Conservation (phyloP, 768 basidiomycete genomes). For the Serendipita sp. region DNA sequence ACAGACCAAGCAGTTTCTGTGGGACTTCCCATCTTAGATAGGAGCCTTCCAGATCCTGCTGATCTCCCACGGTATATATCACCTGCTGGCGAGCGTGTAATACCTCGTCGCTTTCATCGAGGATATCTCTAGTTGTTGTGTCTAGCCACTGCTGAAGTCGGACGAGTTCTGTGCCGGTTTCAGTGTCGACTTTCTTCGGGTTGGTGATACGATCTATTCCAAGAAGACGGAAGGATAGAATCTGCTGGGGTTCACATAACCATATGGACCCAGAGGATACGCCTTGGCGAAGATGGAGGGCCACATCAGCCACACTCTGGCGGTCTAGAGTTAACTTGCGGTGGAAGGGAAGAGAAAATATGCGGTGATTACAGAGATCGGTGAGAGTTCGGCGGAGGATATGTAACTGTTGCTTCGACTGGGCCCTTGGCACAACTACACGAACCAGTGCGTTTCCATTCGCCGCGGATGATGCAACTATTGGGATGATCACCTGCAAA, state of each 20-base stretch:
- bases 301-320: too few species aligned
- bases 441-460: slow-evolving; percentile 28
- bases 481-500: slow-evolving; percentile 26
- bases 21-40: slow-evolving; percentile 29
- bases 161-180: not conserved
- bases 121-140: slow-evolving; percentile 2
- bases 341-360: slow-evolving; percentile 37
- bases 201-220: slow-evolving; percentile 23
- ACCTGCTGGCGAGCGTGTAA: slow-evolving; percentile 32
- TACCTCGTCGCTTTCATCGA: slow-evolving; percentile 18
- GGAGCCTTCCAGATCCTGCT: slow-evolving; percentile 23
- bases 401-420: slow-evolving; percentile 33
- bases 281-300: too few species aligned
- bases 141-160: slow-evolving; percentile 14
- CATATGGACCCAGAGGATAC: slow-evolving; percentile 16
- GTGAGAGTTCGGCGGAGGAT: slow-evolving; percentile 28
- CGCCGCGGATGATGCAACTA: slow-evolving; percentile 25
- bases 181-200: slow-evolving; percentile 3
- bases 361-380: slow-evolving; percentile 29
- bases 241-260: slow-evolving; percentile 36
- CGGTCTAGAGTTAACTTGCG: slow-evolving; percentile 20
- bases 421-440: slow-evolving; percentile 34
- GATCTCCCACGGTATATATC: slow-evolving; percentile 29
- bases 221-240: slow-evolving; percentile 35
- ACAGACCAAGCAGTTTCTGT: slow-evolving; percentile 21